These are phyloP conservation scores for Euryodendron excelsum DNA, from an alignment of 148 eudicot species.

Conservation along the genomic window DNA sequence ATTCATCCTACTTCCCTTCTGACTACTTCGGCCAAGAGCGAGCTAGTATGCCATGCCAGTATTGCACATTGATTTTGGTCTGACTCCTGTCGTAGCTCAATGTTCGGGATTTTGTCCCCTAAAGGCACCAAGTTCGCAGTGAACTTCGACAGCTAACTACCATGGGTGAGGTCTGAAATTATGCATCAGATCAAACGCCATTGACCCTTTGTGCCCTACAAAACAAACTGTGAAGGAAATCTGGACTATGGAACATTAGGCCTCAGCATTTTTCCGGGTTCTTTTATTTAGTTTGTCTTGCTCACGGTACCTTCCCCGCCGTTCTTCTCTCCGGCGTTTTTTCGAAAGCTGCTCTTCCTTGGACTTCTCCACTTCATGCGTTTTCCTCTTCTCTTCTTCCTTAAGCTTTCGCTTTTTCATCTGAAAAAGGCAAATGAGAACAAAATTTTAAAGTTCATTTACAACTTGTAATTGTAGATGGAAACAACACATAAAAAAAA, in stretches of 20 bases:
- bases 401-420: conserved; percentile 58
- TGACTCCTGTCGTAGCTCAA: too few relatives aligned
- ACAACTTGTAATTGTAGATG: background rate
- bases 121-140: too few relatives aligned
- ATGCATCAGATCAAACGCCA: too few relatives aligned
- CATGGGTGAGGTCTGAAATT: too few relatives aligned
- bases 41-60: too few relatives aligned
- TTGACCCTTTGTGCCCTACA: too few relatives aligned
- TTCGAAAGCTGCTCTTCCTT: conserved; percentile 62
- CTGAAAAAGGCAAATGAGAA: conserved; percentile 33
- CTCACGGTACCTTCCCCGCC: conserved; percentile 64
- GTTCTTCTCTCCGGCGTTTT: conserved; percentile 77
- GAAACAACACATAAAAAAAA: background rate
- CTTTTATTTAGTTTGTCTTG: conserved; percentile 71
- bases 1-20: too few relatives aligned
- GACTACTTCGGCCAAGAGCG: too few relatives aligned
- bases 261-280: conserved; percentile 38
- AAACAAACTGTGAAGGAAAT: too few relatives aligned
- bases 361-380: conserved; percentile 42
- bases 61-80: too few relatives aligned
- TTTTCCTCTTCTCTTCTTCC: conserved; percentile 60
- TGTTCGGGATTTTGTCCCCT: too few relatives aligned
- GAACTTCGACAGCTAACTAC: too few relatives aligned
- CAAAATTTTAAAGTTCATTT: background rate
- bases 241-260: background rate